Evolutionary conservation across 768 basidiomycete species (phyloP).

Genomic region (Mycena maculata): DNA sequence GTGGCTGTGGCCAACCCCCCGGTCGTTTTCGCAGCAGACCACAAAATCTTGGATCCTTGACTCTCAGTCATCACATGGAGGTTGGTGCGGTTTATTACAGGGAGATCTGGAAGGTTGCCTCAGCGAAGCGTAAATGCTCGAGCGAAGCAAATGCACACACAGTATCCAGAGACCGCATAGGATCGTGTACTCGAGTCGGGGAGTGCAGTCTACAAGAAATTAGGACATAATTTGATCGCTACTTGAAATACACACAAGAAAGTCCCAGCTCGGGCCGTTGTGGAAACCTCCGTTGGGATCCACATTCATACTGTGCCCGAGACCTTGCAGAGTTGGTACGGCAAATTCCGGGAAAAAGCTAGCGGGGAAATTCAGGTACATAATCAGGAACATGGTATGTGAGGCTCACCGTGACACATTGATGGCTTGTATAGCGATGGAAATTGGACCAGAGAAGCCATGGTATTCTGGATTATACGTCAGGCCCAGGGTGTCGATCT

Average conservation of each 20-base stretch:
- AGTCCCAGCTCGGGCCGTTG: conserved; percentile 25
- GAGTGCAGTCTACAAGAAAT: conserved; percentile 7
- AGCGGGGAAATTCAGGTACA: neutral
- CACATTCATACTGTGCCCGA: conserved; percentile 16
- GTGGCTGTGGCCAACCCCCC: conserved; percentile 13
- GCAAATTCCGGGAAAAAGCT: conserved; percentile 25
- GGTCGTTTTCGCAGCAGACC: neutral
- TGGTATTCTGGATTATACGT: conserved; percentile 14
- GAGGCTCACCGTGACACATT: conserved; percentile 20
- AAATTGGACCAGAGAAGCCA: conserved; percentile 22
- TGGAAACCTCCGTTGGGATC: conserved; percentile 26
- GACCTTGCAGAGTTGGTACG: conserved; percentile 1
- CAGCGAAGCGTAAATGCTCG: neutral
- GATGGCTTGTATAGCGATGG: conserved; percentile 21
- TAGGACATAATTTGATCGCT: neutral
- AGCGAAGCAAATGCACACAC: neutral
- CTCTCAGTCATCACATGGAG: conserved; percentile 28
- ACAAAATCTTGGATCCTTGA: conserved; percentile 25
- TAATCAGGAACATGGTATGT: too few relatives aligned
- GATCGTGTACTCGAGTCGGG: conserved; percentile 24
- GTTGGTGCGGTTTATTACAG: conserved; percentile 24
- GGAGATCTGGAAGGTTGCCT: neutral
- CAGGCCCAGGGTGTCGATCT: conserved; percentile 5
- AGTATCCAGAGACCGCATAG: conserved; percentile 23
- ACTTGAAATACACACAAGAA: neutral